Conservation (phyloP, 78 protist genomes). For the Pelomyxa schiedti region DNA sequence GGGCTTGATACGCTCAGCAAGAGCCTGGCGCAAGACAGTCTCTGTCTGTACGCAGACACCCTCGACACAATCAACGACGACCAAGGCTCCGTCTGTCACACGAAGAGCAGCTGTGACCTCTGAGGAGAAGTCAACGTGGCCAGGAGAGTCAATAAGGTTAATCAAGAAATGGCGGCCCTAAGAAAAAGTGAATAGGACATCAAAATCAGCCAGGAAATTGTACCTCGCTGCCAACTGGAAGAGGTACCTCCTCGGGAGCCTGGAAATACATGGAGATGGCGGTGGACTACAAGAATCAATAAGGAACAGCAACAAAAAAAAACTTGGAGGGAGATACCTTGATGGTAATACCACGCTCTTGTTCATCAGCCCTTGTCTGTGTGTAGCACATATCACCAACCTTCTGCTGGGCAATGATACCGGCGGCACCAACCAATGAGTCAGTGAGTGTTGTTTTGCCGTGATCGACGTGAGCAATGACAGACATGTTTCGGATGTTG, state of each 20-base stretch:
- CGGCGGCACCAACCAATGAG: conserved; percentile 90
- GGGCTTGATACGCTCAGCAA: conserved; percentile 39
- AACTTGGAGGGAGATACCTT: conserved; percentile 84
- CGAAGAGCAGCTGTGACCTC: conserved; percentile 87
- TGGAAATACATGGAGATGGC: conserved; percentile 57
- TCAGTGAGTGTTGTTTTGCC: conserved; percentile 98
- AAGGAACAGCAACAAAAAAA: conserved; percentile 47
- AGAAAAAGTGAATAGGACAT: conserved; percentile 44
- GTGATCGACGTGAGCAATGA: conserved; percentile 78
- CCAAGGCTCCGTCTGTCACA: conserved; percentile 85
- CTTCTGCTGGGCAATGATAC: conserved; percentile 74
- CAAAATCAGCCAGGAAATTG: conserved; percentile 24
- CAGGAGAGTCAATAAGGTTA: conserved; percentile 92
- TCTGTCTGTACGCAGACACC: conserved; percentile 92
- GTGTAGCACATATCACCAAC: conserved; percentile 45
- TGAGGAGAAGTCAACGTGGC: conserved; percentile 86
- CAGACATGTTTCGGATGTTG: conserved; percentile 78
- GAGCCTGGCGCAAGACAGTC: conserved; percentile 80
- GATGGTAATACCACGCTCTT: conserved; percentile 70
- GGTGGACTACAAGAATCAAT: conserved; percentile 26
- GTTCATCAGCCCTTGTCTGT: conserved; percentile 60
- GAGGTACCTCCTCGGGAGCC: not conserved
- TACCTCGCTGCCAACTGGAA: no score
- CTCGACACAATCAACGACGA: conserved; percentile 82
- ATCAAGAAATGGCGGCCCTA: conserved; percentile 41